Base-by-base conservation (phyloP, 2,329 filamentous ascomycete species). In the Bipolaris zeicola region DNA sequence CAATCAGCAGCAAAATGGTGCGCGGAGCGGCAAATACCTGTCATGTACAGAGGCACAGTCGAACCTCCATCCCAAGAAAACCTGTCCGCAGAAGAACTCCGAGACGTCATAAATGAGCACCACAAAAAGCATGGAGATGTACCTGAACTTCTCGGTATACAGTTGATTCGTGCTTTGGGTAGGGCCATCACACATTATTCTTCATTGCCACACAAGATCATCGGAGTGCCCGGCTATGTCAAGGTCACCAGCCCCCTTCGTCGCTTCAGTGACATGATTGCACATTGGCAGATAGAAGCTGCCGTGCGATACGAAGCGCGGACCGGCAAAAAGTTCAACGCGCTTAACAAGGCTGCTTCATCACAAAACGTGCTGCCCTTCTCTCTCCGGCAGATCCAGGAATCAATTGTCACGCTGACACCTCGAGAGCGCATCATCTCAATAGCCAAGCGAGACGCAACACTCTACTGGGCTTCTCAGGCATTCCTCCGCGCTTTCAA, bases 261-360 rank as follows among this genome's bases (percentile, higher is more conserved):
- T 48, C 80, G 86, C 36, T 88, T 83, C 69, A 79, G 77, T 44
- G 86, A 89, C 70, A 79, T 88, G 68, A 78, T 88, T 43, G 76
- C 80, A 10, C 85, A 88, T 67, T 88, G 86, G 80, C 86, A 89
- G 62, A 86, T 87, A 44, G 85, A 88, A 75, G 82, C 85, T 6
- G 85, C 83, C 1, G 64, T 89, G 38, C 82, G 83, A 10, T 79
- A 83, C 58, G 85, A 88, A 71, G 78, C 81, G 10, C 65, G 73
- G 28, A 76, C 78, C 4, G 79, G 80, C 13, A 69, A 72, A 18
- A 76, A 67, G n/a, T 74, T 84, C 22, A 63, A 79, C 45, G 62
- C 64, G 5, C 54, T 64, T 3, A 36, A 58, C 6, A 14, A 18
- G 14, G 52, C 54, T 33, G 68, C 71, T 44, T 60, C 48, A 53